Percentiles rank a stretch among this genome's conserved stretches.
Conservation (phyloP, 495 filamentous ascomycete species). For the Penicillium herquei region DNA sequence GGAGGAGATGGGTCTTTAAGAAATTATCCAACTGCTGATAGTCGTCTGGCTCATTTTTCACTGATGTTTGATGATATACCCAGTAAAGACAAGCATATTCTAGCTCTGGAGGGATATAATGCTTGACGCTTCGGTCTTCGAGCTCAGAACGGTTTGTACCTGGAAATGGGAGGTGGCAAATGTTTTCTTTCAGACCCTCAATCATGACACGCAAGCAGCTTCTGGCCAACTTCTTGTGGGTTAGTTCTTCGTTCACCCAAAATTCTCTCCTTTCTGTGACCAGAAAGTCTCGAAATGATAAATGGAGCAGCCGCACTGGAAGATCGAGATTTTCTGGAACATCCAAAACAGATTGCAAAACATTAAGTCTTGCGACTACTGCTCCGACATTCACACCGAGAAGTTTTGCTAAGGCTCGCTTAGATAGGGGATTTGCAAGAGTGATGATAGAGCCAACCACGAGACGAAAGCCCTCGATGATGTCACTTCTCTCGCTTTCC, state of each 20-base stretch:
- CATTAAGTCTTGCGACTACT: background rate
- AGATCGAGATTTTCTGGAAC: background rate
- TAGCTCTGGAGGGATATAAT: conserved; percentile 27
- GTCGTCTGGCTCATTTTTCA: background rate
- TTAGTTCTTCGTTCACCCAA: background rate
- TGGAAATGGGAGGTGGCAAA: conserved; percentile 27
- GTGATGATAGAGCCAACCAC: background rate
- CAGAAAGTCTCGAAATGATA: background rate
- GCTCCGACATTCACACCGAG: background rate
- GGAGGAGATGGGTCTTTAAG: no score
- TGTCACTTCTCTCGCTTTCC: background rate
- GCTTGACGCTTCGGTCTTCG: conserved; percentile 14
- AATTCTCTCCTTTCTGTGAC: background rate
- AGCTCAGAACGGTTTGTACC: conserved; percentile 21
- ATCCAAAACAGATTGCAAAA: background rate
- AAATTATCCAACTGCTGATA: no score
- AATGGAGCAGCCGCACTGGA: background rate
- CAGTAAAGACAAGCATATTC: conserved; percentile 49
- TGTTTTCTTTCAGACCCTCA: conserved; percentile 20
- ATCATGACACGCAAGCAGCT: background rate
- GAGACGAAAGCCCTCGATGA: background rate
- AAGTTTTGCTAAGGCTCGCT: background rate
- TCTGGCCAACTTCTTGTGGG: background rate
- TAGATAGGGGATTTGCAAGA: background rate
- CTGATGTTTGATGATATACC: background rate